These are phyloP conservation scores for Leccinum uliginosum DNA, from an alignment of 768 basidiomycete genomes.

Conservation along the genomic window DNA sequence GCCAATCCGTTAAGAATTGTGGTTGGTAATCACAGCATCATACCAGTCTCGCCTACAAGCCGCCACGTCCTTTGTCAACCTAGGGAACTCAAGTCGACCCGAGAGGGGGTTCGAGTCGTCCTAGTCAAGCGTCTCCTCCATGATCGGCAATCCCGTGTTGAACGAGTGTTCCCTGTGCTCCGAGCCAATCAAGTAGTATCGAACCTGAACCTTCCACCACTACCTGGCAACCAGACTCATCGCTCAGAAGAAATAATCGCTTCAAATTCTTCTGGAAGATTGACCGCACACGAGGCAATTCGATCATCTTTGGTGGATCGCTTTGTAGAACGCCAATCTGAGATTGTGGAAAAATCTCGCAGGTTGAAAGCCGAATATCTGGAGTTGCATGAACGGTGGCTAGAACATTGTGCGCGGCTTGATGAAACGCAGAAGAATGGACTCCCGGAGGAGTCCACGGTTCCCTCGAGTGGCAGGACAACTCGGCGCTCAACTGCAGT, in stretches of 20 bases:
- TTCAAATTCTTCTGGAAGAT: constrained; percentile 32
- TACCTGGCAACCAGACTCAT: constrained; percentile 36
- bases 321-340: constrained; percentile 49
- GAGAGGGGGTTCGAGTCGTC: constrained; percentile 60
- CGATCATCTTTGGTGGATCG: constrained; percentile 50
- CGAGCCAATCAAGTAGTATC: constrained; percentile 51
- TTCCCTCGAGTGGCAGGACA: constrained; percentile 47
- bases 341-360: constrained; percentile 50
- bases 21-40: constrained; percentile 26
- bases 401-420: constrained; percentile 62
- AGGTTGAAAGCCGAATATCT: constrained; percentile 64
- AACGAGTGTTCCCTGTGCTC: constrained; percentile 61
- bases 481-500: constrained; percentile 69
- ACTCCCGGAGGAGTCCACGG: constrained; percentile 35
- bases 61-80: constrained; percentile 11
- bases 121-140: constrained; percentile 56
- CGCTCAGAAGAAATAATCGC: constrained; percentile 46
- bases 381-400: constrained; percentile 66
- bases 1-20: constrained; percentile 23
- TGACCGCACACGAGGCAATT: constrained; percentile 36
- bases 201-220: constrained; percentile 24
- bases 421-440: constrained; percentile 44
- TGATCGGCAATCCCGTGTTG: constrained; percentile 58
- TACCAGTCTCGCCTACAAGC: constrained; percentile 6
- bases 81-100: constrained; percentile 35